phyloP scores from a whole-genome alignment of 306 rosid genomes.

The Glycine soja region DNA sequence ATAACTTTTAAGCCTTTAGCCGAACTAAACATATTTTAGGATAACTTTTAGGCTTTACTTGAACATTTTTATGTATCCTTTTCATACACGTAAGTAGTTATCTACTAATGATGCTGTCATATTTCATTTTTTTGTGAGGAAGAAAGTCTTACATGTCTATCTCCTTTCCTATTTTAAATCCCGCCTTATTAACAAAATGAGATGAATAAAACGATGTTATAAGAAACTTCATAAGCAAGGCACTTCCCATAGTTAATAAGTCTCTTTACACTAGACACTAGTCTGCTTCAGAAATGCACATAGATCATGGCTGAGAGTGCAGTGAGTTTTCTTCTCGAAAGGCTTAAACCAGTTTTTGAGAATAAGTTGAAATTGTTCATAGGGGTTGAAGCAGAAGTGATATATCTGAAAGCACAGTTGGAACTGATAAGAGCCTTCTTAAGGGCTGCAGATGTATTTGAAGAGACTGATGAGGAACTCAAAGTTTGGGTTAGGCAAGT shows the following conservation, averaged over 20 bases:
- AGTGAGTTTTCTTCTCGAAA: conserved; percentile 46
- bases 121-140: background rate
- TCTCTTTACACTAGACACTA: conserved; percentile 1
- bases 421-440: conserved; percentile 54
- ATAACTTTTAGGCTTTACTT: conserved; percentile 26
- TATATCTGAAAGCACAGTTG: conserved; percentile 40
- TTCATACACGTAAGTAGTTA: background rate
- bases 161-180: conserved; percentile 14
- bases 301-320: conserved; percentile 56
- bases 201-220: background rate
- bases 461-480: conserved; percentile 55
- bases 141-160: conserved; percentile 14
- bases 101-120: conserved; percentile 9
- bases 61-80: conserved; percentile 5
- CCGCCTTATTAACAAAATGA: background rate
- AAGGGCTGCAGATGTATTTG: conserved; percentile 54
- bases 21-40: background rate
- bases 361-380: conserved; percentile 40
- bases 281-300: conserved; percentile 25
- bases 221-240: background rate
- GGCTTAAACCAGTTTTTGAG: conserved; percentile 40
- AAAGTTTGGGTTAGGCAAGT: conserved; percentile 59
- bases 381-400: conserved; percentile 47
- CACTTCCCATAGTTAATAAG: background rate
- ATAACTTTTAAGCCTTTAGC: conserved; percentile 31